A percentile compares a stretch with the other conserved stretches of the same genome.
Conservation (phyloP, 495 filamentous ascomycete genomes). For the Talaromyces borbonicus region DNA sequence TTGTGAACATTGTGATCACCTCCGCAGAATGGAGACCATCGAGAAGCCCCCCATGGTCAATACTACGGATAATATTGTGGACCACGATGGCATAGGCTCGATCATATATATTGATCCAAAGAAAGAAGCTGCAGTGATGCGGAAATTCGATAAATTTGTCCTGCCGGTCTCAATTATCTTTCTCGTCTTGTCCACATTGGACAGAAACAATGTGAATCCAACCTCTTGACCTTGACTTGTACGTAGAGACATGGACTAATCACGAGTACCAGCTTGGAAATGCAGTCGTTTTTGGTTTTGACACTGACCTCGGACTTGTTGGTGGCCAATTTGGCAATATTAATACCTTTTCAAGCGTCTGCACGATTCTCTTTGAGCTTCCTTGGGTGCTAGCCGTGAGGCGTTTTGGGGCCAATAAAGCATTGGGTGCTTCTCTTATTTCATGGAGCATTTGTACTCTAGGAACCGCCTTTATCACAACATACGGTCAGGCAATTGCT, state of each 20-base stretch:
- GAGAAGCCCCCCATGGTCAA: neutral
- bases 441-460: conserved; percentile 13
- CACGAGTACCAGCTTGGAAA: neutral
- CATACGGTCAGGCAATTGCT: conserved; percentile 1
- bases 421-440: conserved; percentile 11
- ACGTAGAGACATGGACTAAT: conserved; percentile 2
- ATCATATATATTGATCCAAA: conserved; percentile 13
- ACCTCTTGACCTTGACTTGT: neutral
- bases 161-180: conserved; percentile 1
- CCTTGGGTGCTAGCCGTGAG: conserved; percentile 2
- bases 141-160: conserved; percentile 4
- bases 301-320: neutral
- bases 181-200: conserved; percentile 2
- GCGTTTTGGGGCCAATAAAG: conserved; percentile 5
- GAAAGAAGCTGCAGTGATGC: conserved; percentile 7
- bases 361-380: neutral
- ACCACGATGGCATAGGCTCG: neutral
- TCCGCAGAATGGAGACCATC: neutral
- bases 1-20: no score
- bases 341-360: conserved; percentile 1
- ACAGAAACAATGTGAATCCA: conserved; percentile 9
- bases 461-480: conserved; percentile 3
- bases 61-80: neutral
- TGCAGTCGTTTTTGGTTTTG: conserved; percentile 1
- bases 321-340: conserved; percentile 2